phyloP scores from a whole-genome alignment of 1,139 yeast genomes.

The Yamadazyma spencermartinsiae region DNA sequence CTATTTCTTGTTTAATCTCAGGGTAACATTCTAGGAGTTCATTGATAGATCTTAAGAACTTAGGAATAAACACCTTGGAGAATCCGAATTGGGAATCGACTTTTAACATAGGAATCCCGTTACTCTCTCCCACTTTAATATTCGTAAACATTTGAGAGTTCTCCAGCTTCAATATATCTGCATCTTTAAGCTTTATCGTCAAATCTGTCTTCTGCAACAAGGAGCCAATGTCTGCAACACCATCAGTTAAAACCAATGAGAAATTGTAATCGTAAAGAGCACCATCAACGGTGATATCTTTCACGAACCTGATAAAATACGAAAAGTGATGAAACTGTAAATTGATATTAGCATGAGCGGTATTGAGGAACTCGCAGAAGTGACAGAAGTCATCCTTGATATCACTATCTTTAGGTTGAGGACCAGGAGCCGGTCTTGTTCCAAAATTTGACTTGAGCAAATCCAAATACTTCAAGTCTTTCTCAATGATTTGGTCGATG shows the following conservation, averaged over 20 bases:
- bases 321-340: slow-evolving; percentile 22
- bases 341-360: slow-evolving; percentile 17
- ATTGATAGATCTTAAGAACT: slow-evolving; percentile 23
- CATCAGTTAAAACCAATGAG: slow-evolving; percentile 16
- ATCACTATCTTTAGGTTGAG: neutral
- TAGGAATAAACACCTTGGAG: slow-evolving; percentile 34
- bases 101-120: slow-evolving; percentile 18
- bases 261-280: slow-evolving; percentile 20
- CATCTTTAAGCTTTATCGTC: slow-evolving; percentile 10
- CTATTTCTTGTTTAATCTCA: slow-evolving; percentile 18
- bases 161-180: slow-evolving; percentile 27
- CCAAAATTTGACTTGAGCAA: neutral
- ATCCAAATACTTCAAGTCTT: slow-evolving; percentile 23
- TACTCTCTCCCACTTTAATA: slow-evolving; percentile 19
- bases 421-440: too few relatives aligned
- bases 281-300: slow-evolving; percentile 17
- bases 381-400: neutral
- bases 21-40: slow-evolving; percentile 16
- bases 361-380: slow-evolving; percentile 4
- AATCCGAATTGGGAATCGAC: slow-evolving; percentile 31
- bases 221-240: slow-evolving; percentile 20
- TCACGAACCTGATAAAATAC: slow-evolving; percentile 22
- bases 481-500: slow-evolving; percentile 15
- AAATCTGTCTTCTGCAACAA: slow-evolving; percentile 23
- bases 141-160: slow-evolving; percentile 29